Percentiles rank a stretch among this genome's conserved stretches.
Conservation (phyloP, 352 stramenopile genomes). For the Globisporangium echinulatum region DNA sequence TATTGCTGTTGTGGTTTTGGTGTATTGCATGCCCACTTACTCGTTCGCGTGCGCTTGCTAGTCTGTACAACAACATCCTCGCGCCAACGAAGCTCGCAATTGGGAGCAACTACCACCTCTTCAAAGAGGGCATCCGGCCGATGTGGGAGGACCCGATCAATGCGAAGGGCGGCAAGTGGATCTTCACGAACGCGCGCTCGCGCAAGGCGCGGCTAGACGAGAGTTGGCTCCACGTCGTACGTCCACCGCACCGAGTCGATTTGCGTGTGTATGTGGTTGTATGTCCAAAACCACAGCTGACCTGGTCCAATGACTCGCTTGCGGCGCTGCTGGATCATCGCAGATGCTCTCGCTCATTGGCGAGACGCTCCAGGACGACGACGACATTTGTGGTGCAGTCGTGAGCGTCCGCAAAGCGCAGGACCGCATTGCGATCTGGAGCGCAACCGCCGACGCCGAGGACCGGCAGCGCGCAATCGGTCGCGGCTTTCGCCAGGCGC, state of each 20-base stretch:
- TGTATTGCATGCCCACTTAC: too few species aligned
- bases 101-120: slow-evolving; percentile 97
- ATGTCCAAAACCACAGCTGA: too few species aligned
- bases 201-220: slow-evolving; percentile 91
- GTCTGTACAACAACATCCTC: slow-evolving; percentile 94
- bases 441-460: slow-evolving; percentile 63
- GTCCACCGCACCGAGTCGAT: slow-evolving; percentile 1
- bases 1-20: neutral
- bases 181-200: slow-evolving; percentile 93
- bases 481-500: slow-evolving; percentile 68
- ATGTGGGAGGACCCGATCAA: slow-evolving; percentile 98
- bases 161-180: slow-evolving; percentile 94
- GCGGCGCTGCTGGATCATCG: neutral
- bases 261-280: too few species aligned
- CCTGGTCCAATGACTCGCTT: neutral
- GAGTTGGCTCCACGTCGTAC: slow-evolving; percentile 93
- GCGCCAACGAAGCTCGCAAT: slow-evolving; percentile 83
- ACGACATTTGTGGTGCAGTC: slow-evolving; percentile 94
- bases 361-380: slow-evolving; percentile 92
- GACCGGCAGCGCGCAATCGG: slow-evolving; percentile 77
- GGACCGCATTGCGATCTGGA: slow-evolving; percentile 96
- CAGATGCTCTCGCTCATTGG: slow-evolving; percentile 94
- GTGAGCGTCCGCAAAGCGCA: slow-evolving; percentile 93
- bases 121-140: slow-evolving; percentile 94
- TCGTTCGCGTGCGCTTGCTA: slow-evolving; percentile 10